phyloP scores from a whole-genome alignment of 1,139 yeast genomes.

The Sugiyamaella xylanicola region DNA sequence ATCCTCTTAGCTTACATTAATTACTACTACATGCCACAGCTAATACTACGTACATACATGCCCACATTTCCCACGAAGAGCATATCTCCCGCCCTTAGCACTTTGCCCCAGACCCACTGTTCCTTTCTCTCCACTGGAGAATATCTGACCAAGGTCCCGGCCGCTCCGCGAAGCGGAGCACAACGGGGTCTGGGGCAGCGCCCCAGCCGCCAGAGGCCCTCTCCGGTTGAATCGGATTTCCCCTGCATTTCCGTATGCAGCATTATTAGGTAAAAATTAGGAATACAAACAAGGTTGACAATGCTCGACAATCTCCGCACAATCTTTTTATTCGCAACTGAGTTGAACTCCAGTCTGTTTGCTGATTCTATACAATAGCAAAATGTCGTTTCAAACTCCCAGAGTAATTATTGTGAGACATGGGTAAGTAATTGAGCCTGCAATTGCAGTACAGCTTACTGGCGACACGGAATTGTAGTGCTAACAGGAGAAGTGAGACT shows the following conservation, averaged over 20 bases:
- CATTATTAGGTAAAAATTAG: neutral
- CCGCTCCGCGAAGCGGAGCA: too few relatives aligned
- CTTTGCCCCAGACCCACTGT: too few relatives aligned
- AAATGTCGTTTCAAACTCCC: slow-evolving; percentile 51
- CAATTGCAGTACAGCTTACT: neutral
- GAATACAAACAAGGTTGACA: neutral
- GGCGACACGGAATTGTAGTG: neutral
- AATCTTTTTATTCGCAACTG: neutral
- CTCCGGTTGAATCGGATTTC: too few relatives aligned
- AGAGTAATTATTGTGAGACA: slow-evolving; percentile 81
- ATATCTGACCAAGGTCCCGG: too few relatives aligned
- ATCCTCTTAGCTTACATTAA: neutral
- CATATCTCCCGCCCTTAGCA: too few relatives aligned
- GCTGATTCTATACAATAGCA: neutral
- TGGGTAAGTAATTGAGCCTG: slow-evolving; percentile 45
- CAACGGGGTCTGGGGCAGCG: too few relatives aligned
- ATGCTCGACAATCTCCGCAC: neutral
- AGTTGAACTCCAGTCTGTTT: neutral
- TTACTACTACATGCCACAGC: too few relatives aligned
- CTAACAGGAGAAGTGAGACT: slow-evolving; percentile 58
- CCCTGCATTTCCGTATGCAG: neutral
- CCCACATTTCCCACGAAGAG: too few relatives aligned
- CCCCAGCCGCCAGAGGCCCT: too few relatives aligned
- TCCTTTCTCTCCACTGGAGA: too few relatives aligned
- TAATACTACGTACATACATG: too few relatives aligned